A percentile compares a stretch with the other conserved stretches of the same genome.
phyloP scores from a whole-genome alignment of 2,329 filamentous ascomycete species.

The Cryphonectria carpinicola region DNA sequence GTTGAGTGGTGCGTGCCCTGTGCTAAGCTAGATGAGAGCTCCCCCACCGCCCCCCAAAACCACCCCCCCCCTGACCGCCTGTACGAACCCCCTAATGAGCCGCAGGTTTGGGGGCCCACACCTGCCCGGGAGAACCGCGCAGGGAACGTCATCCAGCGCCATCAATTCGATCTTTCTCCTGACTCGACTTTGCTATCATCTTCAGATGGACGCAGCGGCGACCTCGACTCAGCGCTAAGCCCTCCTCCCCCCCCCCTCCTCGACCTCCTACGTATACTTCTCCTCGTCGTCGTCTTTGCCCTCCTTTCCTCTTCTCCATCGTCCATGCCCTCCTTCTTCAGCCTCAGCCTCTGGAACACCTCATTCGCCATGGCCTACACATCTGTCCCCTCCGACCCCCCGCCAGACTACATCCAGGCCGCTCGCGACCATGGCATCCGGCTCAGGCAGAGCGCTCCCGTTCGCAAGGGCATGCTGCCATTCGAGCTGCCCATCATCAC shows the following conservation, averaged over 20 bases:
- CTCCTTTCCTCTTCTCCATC: not conserved
- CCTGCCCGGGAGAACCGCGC: not conserved
- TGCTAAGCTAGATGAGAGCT: not conserved
- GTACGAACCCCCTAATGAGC: not conserved
- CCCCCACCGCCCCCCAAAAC: not conserved
- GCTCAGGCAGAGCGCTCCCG: conserved; percentile 42
- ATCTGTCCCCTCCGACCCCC: conserved; percentile 42
- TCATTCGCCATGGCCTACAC: conserved; percentile 27
- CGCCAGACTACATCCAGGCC: conserved; percentile 51
- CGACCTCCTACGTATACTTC: not conserved
- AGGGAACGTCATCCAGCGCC: not conserved
- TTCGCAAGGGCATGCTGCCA: conserved; percentile 61
- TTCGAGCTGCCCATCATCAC: conserved; percentile 81
- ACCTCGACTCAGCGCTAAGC: not conserved
- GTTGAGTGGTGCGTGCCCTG: not conserved
- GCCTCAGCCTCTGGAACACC: conserved; percentile 11
- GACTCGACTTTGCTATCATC: not conserved
- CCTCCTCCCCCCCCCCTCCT: too few species aligned
- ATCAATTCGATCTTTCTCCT: not conserved
- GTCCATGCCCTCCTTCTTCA: conserved; percentile 4
- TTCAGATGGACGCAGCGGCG: not conserved
- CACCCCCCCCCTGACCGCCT: not conserved
- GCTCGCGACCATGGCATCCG: conserved; percentile 44
- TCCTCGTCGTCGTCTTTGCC: not conserved
- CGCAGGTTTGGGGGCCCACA: not conserved